Evolutionary conservation across 805 yeast genomes (phyloP).

Genomic region (Phaffomyces opuntiae): DNA sequence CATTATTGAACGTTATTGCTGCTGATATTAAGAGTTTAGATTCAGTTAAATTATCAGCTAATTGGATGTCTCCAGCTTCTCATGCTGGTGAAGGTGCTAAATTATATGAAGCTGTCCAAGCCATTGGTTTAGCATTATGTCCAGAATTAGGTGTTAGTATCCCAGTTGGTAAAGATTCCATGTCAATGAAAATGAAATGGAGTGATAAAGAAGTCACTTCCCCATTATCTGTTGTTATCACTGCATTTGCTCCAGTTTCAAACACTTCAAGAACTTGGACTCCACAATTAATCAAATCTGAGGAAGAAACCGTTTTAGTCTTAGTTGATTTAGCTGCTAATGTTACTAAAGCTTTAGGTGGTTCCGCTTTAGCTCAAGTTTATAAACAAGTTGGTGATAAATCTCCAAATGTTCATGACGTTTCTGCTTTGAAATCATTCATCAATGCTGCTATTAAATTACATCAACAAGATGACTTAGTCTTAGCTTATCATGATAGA

Average conservation of each 20-base stretch:
- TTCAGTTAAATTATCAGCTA: constrained; percentile 83
- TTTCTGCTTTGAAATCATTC: constrained; percentile 57
- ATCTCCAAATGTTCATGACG: constrained; percentile 77
- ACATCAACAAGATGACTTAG: constrained; percentile 52
- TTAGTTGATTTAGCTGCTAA: constrained; percentile 71
- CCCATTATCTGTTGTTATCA: constrained; percentile 85
- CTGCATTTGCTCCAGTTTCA: constrained; percentile 85
- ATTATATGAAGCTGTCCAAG: constrained; percentile 93
- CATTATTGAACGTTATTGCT: constrained; percentile 80
- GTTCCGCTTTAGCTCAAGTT: constrained; percentile 92
- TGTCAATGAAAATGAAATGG: constrained; percentile 99
- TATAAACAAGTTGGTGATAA: constrained; percentile 79
- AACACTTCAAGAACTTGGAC: constrained; percentile 93
- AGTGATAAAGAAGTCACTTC: constrained; percentile 85
- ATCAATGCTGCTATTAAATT: constrained; percentile 62
- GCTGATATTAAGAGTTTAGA: constrained; percentile 77
- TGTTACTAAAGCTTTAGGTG: constrained; percentile 63
- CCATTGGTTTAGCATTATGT: constrained; percentile 89
- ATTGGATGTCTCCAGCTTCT: constrained; percentile 98
- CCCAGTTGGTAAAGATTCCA: constrained; percentile 98
- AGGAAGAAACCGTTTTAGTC: constrained; percentile 56
- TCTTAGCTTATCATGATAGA: constrained; percentile 88
- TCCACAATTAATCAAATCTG: constrained; percentile 56
- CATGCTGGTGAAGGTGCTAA: constrained; percentile 94
- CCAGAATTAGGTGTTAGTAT: constrained; percentile 87